Conservation (phyloP, 192 early-diverging fungal genomes). For the Linnemannia elongata region DNA sequence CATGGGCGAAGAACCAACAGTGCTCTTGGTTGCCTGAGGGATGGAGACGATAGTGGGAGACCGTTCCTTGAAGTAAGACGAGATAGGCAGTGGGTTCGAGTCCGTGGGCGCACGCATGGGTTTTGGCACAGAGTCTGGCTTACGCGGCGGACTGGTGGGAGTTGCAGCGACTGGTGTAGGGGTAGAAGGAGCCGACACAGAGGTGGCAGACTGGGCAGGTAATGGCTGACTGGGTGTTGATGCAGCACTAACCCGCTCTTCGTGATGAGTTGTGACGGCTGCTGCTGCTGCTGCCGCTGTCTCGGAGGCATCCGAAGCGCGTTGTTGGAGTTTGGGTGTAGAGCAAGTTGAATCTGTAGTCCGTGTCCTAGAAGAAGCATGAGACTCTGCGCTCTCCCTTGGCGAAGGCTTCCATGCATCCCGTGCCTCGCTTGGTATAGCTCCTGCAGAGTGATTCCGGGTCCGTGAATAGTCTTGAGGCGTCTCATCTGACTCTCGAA, state of each 20-base stretch:
- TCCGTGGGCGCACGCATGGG: constrained; percentile 27
- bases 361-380: constrained; percentile 20
- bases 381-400: constrained; percentile 31
- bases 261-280: background rate
- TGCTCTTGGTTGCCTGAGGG: background rate
- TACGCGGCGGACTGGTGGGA: background rate
- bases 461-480: constrained; percentile 13
- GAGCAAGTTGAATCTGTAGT: constrained; percentile 20
- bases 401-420: constrained; percentile 22
- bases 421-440: constrained; percentile 8
- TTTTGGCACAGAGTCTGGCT: background rate
- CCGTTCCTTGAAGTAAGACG: constrained; percentile 42
- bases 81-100: constrained; percentile 45
- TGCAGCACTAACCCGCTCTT: background rate
- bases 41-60: constrained; percentile 2
- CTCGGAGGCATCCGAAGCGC: background rate
- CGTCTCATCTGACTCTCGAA: constrained; percentile 24
- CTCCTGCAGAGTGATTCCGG: constrained; percentile 35
- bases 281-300: background rate
- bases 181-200: background rate
- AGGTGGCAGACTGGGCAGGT: background rate
- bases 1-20: background rate
- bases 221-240: background rate
- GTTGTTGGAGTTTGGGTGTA: background rate
- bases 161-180: background rate